A percentile compares a stretch with the other conserved stretches of the same genome.
These are phyloP conservation scores for Nakazawaea ishiwadae DNA, from an alignment of 805 yeast species.

Conservation along the genomic window DNA sequence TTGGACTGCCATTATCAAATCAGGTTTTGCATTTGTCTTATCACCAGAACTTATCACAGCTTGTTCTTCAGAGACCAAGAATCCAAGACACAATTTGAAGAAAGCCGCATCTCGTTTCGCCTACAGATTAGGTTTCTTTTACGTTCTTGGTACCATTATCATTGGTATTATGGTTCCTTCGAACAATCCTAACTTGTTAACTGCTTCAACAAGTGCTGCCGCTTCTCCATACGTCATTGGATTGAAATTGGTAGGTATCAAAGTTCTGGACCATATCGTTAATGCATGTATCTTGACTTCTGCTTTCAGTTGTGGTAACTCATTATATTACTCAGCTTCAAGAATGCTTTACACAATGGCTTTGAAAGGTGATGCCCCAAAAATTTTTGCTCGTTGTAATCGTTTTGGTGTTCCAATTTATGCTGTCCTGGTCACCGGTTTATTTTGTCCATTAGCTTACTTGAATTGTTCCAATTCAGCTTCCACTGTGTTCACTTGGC, in stretches of 20 bases:
- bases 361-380: slow-evolving; percentile 57
- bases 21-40: slow-evolving; percentile 61
- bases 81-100: slow-evolving; percentile 54
- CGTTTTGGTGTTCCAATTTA: slow-evolving; percentile 55
- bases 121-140: slow-evolving; percentile 49
- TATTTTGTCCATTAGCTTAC: slow-evolving; percentile 38
- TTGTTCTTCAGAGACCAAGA: slow-evolving; percentile 53
- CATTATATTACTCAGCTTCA: slow-evolving; percentile 47
- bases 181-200: slow-evolving; percentile 14
- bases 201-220: slow-evolving; percentile 40
- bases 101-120: slow-evolving; percentile 51
- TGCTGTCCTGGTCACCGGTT: slow-evolving; percentile 42
- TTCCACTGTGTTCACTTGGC: slow-evolving; percentile 58
- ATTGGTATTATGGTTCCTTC: slow-evolving; percentile 55
- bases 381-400: slow-evolving; percentile 48
- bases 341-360: slow-evolving; percentile 60
- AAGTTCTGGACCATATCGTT: slow-evolving; percentile 56
- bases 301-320: slow-evolving; percentile 52
- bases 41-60: slow-evolving; percentile 50
- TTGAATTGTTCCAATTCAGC: slow-evolving; percentile 59
- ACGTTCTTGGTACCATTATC: slow-evolving; percentile 45
- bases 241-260: slow-evolving; percentile 41
- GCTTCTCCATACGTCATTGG: slow-evolving; percentile 74
- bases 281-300: slow-evolving; percentile 55
- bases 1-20: slow-evolving; percentile 49